These are phyloP conservation scores for Diospyros kaki DNA, from an alignment of 148 eudicot genomes.

Conservation along the genomic window DNA sequence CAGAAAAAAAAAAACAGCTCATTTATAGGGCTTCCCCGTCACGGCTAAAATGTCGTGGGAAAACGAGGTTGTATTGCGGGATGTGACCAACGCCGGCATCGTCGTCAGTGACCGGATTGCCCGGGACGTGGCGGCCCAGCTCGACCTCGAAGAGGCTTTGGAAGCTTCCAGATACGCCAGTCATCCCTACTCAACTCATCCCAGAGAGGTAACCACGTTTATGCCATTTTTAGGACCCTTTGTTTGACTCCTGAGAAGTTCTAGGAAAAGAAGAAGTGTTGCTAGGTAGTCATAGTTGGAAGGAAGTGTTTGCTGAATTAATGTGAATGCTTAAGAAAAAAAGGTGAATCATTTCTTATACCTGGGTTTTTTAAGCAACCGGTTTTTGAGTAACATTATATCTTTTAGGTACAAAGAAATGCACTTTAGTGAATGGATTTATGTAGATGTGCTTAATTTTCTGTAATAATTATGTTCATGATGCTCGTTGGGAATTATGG, in stretches of 20 bases:
- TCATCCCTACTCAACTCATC: conserved; percentile 85
- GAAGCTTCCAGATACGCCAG: conserved; percentile 88
- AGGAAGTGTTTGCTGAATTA: background rate
- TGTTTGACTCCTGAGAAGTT: background rate
- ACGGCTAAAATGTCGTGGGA: conserved; percentile 34
- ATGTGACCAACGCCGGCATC: conserved; percentile 73
- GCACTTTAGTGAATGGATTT: background rate
- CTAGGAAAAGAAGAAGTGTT: background rate
- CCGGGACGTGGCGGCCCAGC: conserved; percentile 54
- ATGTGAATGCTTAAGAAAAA: background rate
- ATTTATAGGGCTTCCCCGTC: background rate
- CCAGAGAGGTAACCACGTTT: conserved; percentile 62
- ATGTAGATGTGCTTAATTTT: background rate
- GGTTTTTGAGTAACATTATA: background rate
- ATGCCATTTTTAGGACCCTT: background rate
- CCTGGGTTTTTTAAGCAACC: background rate
- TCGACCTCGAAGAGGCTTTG: conserved; percentile 80
- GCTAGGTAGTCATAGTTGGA: background rate
- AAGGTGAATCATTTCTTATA: too few species aligned
- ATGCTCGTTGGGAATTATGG: background rate
- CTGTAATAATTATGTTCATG: background rate
- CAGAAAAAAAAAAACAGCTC: too few species aligned
- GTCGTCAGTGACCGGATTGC: conserved; percentile 81
- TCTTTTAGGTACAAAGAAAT: background rate
- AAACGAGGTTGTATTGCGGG: conserved; percentile 68